phyloP scores from a whole-genome alignment of 2,329 filamentous ascomycete species.

The Diplodia scrobiculata region DNA sequence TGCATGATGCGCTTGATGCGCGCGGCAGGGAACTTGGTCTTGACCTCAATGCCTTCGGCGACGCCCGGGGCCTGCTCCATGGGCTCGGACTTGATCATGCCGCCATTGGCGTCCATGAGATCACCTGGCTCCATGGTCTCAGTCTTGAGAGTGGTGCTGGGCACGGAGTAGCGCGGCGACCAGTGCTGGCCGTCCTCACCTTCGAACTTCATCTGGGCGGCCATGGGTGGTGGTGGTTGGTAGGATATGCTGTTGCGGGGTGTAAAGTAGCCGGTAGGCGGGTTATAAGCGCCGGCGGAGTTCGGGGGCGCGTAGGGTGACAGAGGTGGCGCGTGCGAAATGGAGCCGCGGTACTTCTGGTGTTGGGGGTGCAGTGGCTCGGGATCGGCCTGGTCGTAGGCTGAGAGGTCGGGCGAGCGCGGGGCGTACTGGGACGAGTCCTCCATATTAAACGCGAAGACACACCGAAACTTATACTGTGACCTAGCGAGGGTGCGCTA shows the following conservation, averaged over 20 bases:
- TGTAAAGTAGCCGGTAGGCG: constrained; percentile 35
- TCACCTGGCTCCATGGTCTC: constrained; percentile 31
- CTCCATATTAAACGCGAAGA: constrained; percentile 22
- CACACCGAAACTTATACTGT: constrained; percentile 15
- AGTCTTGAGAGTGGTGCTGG: constrained; percentile 15
- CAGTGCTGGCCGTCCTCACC: constrained; percentile 23
- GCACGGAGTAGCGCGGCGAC: constrained; percentile 21
- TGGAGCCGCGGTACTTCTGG: constrained; percentile 42
- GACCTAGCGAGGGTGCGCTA: constrained; percentile 26
- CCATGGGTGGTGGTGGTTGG: constrained; percentile 8
- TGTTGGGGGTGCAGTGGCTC: constrained; percentile 43
- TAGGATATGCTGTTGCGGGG: constrained; percentile 22
- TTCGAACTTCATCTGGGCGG: constrained; percentile 28
- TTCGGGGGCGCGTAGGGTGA: constrained; percentile 32
- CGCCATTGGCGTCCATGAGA: constrained; percentile 24
- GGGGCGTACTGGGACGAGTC: constrained; percentile 23
- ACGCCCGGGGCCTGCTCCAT: constrained; percentile 37
- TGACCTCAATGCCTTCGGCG: constrained; percentile 69
- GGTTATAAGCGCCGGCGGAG: constrained; percentile 44
- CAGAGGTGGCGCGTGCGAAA: constrained; percentile 31
- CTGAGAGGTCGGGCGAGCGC: constrained; percentile 48
- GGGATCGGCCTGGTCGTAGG: constrained; percentile 48
- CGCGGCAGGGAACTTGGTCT: constrained; percentile 94
- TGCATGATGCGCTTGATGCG: constrained; percentile 99
- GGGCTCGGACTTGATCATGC: constrained; percentile 30